Evolutionary conservation across 2,329 filamentous ascomycete genomes (phyloP), one percentile per base, ranked within the genome.

Genomic region (Mycosphaerella sp.): DNA sequence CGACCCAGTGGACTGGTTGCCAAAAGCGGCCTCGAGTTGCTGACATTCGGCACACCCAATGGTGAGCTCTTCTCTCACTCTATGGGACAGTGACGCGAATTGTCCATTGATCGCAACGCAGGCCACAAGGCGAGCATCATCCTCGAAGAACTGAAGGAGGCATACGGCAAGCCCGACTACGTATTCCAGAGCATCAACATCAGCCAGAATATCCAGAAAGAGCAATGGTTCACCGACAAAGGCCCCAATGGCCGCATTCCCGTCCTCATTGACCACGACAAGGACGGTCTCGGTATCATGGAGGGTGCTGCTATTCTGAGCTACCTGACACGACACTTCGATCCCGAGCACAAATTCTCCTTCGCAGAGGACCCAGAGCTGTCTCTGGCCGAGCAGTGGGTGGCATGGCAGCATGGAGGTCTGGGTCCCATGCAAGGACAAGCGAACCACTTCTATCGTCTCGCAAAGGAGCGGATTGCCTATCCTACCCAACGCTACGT

Each of bases 201-300:
- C 57, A 61, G 62, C 52, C 73, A 81, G 61, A 82, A 83, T 68
- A 76, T 81, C 25, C 83, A 86, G 60, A 85, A 85, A 66, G 75
- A 85, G 71, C 73, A 76, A 1, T 86, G 82, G 82, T 86, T 79
- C 70, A 80, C 76, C 0, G 77, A 77, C 34, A 64, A 82, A 27
- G 77, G 77, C 53, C 81, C 82, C 34, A 86, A 86, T 66, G 82
- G 82, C 2, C 75, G 81, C 13, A 84, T 85, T 59, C 81, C 82
- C 1, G 81, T 78, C 41, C 77, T 86, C 41, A 75, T 85, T 27
- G 82, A 86, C 68, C 82, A 86, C 58, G 80, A 85, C 66, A 75
- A 79, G 55, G 71, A 71, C 50, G 76, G 69, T 41, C 79, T 85
- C 45, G 68, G 77, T 39, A 80, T 75, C 42, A 68, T 71, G 60